Evolutionary conservation across 169 alveolate species (phyloP).

Genomic region (Plasmodium gaboni): DNA sequence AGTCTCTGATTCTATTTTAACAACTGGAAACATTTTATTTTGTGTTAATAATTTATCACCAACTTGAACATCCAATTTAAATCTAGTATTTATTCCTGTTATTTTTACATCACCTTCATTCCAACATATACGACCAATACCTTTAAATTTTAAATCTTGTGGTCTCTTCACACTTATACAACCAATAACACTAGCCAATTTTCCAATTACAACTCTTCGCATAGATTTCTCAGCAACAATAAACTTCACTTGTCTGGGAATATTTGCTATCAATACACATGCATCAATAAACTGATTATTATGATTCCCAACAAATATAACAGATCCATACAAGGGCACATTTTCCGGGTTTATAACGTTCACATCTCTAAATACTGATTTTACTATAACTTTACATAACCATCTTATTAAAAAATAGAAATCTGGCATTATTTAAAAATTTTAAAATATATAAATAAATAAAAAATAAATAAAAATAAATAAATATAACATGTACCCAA

Average conservation of each 20-base stretch:
- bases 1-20: conserved; percentile 90
- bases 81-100: conserved; percentile 89
- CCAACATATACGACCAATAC: conserved; percentile 89
- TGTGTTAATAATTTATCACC: conserved; percentile 89
- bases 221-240: conserved; percentile 89
- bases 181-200: conserved; percentile 90
- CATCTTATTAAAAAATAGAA: conserved; percentile 64
- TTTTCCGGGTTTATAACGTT: conserved; percentile 91
- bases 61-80: conserved; percentile 87
- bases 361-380: conserved; percentile 79
- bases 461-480: conserved; percentile 1
- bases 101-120: conserved; percentile 77
- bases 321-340: conserved; percentile 92
- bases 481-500: not conserved
- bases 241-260: conserved; percentile 92
- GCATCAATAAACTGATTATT: conserved; percentile 94
- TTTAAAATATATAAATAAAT: conserved; percentile 1
- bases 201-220: conserved; percentile 88
- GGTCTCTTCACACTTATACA: conserved; percentile 92
- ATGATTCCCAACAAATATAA: conserved; percentile 93
- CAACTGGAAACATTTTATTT: conserved; percentile 83
- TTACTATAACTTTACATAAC: conserved; percentile 68
- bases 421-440: conserved; percentile 62
- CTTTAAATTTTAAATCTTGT: conserved; percentile 89
- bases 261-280: conserved; percentile 88